Percentiles rank a stretch among this genome's conserved stretches.
These are phyloP conservation scores for Papiliotrema flavescens DNA, from an alignment of 1,284 basidiomycete genomes.

Conservation along the genomic window DNA sequence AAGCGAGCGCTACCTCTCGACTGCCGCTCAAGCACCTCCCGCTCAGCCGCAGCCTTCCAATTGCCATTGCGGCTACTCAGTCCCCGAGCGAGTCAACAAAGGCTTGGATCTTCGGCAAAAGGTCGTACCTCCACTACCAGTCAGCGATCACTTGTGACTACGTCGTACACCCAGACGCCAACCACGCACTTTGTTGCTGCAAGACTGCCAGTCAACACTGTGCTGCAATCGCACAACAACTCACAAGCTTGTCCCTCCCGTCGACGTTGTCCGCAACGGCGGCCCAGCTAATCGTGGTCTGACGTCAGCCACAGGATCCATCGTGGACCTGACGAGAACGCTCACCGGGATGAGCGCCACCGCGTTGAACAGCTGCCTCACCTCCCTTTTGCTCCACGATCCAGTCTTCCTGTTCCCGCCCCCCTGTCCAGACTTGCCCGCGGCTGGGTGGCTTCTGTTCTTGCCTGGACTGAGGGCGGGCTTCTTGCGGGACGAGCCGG, in stretches of 20 bases:
- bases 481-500: not conserved
- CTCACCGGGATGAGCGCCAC: constrained; percentile 15
- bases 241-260: constrained; percentile 13
- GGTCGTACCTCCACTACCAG: constrained; percentile 8
- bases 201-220: constrained; percentile 4
- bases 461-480: not conserved
- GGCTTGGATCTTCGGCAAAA: constrained; percentile 12
- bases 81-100: constrained; percentile 15
- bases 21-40: no score
- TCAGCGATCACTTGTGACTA: no score
- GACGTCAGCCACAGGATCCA: not conserved
- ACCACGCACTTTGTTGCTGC: constrained; percentile 15
- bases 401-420: constrained; percentile 9
- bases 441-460: not conserved
- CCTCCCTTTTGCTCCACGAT: constrained; percentile 15
- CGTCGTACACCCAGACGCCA: no score
- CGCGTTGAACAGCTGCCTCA: constrained; percentile 17
- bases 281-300: constrained; percentile 3
- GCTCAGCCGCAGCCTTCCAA: not conserved
- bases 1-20: no score
- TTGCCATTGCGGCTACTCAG: no score
- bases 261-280: constrained; percentile 7
- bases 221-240: constrained; percentile 2
- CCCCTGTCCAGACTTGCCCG: not conserved
- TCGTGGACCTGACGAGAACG: not conserved